A percentile compares a stretch with the other conserved stretches of the same genome.
Conservation (phyloP, 805 yeast genomes). For the Pichia cephalocereana region DNA sequence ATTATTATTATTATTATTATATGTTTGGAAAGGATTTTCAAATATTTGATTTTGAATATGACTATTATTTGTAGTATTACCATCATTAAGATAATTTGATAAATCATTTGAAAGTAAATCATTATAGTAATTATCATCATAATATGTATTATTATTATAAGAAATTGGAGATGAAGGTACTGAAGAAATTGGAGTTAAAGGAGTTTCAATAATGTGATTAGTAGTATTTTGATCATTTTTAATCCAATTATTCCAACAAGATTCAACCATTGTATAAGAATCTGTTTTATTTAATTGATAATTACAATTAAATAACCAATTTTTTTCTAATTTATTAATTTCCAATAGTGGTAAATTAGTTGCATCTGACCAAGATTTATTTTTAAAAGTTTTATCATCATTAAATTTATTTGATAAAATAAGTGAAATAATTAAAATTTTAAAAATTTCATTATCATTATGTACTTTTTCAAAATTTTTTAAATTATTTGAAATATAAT, state of each 20-base stretch:
- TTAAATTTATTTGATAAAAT: conserved; percentile 88
- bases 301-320: conserved; percentile 29
- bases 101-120: not conserved
- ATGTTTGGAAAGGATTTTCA: conserved; percentile 19
- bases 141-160: not conserved
- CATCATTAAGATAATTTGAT: not conserved
- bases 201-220: conserved; percentile 15
- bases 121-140: not conserved
- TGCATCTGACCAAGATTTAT: conserved; percentile 94
- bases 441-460: conserved; percentile 33
- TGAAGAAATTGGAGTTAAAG: conserved; percentile 17
- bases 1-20: conserved; percentile 2
- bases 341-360: conserved; percentile 60
- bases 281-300: conserved; percentile 26
- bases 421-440: conserved; percentile 55
- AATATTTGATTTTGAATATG: conserved; percentile 14
- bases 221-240: conserved; percentile 7
- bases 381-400: conserved; percentile 94
- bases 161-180: conserved; percentile 17
- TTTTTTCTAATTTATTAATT: conserved; percentile 60
- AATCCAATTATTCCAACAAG: conserved; percentile 30
- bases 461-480: conserved; percentile 15
- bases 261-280: conserved; percentile 26
- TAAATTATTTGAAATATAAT: conserved; percentile 55
- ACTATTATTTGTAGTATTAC: not conserved